Conservation (phyloP, 2,329 filamentous ascomycete species). For the Neonectria faginata region DNA sequence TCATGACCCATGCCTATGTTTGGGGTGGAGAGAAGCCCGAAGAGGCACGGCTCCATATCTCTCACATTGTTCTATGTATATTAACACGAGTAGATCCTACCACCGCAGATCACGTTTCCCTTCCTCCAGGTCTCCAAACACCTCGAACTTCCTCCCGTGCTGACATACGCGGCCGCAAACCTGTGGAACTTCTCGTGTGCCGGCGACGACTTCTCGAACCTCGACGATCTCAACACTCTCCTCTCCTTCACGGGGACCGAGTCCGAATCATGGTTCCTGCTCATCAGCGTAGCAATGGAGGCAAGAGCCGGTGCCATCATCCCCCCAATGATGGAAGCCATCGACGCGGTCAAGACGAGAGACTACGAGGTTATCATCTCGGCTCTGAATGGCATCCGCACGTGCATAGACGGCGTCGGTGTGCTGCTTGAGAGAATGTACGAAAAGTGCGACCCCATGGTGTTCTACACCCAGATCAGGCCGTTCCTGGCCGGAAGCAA, state of each 20-base stretch:
- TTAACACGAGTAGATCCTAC: slow-evolving; percentile 65
- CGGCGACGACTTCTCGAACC: slow-evolving; percentile 66
- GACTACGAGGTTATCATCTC: slow-evolving; percentile 71
- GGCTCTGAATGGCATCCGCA: slow-evolving; percentile 73
- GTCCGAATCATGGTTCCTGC: slow-evolving; percentile 95
- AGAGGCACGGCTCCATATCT: slow-evolving; percentile 65
- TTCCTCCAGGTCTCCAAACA: slow-evolving; percentile 77
- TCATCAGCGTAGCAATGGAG: slow-evolving; percentile 91
- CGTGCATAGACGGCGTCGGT: slow-evolving; percentile 76
- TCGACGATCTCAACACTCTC: slow-evolving; percentile 77
- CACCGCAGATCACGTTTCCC: slow-evolving; percentile 81
- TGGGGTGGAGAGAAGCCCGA: slow-evolving; percentile 84
- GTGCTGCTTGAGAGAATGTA: slow-evolving; percentile 83
- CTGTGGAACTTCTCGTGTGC: slow-evolving; percentile 87
- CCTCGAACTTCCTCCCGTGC: slow-evolving; percentile 85
- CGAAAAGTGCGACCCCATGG: slow-evolving; percentile 85
- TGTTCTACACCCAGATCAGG: slow-evolving; percentile 90
- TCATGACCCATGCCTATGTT: slow-evolving; percentile 86
- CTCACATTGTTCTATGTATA: background rate
- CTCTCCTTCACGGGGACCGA: slow-evolving; percentile 89
- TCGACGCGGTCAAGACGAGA: slow-evolving; percentile 72
- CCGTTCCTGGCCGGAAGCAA: slow-evolving; percentile 92
- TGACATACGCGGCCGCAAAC: slow-evolving; percentile 88
- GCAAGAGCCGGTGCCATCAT: slow-evolving; percentile 80
- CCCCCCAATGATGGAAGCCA: slow-evolving; percentile 80